Conservation (phyloP, 345 rosid species). For the Streptanthus diversifolius region DNA sequence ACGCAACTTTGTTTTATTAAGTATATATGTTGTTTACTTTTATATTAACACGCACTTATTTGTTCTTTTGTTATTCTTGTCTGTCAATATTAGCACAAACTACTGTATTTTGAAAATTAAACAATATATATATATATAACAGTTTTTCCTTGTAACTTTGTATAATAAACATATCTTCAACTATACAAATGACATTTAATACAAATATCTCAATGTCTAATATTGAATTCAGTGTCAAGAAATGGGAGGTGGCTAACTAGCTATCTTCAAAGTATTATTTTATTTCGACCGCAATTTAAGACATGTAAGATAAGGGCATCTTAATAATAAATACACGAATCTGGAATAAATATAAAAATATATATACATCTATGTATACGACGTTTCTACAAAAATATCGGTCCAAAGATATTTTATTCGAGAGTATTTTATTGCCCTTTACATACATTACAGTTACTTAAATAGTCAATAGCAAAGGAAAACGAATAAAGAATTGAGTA, state of each 20-base stretch:
- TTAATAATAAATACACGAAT: background rate
- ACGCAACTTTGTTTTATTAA: background rate
- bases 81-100: background rate
- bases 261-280: background rate
- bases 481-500: background rate
- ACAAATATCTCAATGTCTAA: background rate
- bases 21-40: no score
- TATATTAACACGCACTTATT: no score
- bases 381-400: background rate
- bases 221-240: conserved; percentile 12
- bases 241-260: background rate
- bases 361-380: background rate
- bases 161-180: background rate
- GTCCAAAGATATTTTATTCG: background rate
- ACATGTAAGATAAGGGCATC: background rate
- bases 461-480: background rate
- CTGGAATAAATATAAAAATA: background rate
- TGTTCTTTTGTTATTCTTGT: background rate
- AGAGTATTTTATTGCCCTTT: background rate
- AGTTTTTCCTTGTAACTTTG: background rate
- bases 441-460: conserved; percentile 4
- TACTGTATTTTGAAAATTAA: background rate
- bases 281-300: background rate
- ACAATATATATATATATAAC: no score
- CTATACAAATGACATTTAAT: conserved; percentile 1